Conservation (phyloP, 176 grass and related monocot genomes). For the Zea luxurians region DNA sequence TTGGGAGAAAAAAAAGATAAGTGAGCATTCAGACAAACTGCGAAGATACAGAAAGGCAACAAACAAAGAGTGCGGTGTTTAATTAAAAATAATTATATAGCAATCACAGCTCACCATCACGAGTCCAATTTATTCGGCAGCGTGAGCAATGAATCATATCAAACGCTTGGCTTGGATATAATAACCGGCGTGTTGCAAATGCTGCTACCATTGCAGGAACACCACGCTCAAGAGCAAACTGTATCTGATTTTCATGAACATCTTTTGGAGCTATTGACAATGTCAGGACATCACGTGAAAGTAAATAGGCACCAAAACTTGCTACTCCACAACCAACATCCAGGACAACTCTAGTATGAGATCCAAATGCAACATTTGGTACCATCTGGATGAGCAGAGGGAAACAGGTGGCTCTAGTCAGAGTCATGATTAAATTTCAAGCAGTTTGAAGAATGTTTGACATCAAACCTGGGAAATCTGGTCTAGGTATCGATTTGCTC, state of each 20-base stretch:
- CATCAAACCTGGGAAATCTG: constrained; percentile 75
- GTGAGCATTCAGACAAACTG: not conserved
- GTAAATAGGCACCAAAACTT: constrained; percentile 97
- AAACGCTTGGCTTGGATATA: constrained; percentile 90
- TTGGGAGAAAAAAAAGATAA: not conserved
- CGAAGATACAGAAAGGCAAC: not conserved
- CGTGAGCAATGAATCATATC: constrained; percentile 91
- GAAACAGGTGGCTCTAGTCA: constrained; percentile 28
- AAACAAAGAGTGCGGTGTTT: not conserved
- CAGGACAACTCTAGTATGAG: constrained; percentile 76
- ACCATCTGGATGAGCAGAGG: constrained; percentile 67
- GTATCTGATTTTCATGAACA: constrained; percentile 99
- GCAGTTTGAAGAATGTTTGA: constrained; percentile 8
- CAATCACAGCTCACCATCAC: constrained; percentile 55
- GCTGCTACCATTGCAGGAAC: constrained; percentile 80
- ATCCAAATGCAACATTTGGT: constrained; percentile 89
- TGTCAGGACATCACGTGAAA: constrained; percentile 83
- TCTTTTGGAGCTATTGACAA: constrained; percentile 95
- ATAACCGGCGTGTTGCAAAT: constrained; percentile 75
- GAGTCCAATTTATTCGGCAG: constrained; percentile 97
- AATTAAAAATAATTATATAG: not conserved
- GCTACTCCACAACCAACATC: constrained; percentile 89
- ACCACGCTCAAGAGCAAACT: constrained; percentile 96
- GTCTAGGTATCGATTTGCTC: constrained; percentile 80
- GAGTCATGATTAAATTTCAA: not conserved